Conservation (phyloP, 495 filamentous ascomycete species). For the Aspergillus sclerotiicarbonarius region DNA sequence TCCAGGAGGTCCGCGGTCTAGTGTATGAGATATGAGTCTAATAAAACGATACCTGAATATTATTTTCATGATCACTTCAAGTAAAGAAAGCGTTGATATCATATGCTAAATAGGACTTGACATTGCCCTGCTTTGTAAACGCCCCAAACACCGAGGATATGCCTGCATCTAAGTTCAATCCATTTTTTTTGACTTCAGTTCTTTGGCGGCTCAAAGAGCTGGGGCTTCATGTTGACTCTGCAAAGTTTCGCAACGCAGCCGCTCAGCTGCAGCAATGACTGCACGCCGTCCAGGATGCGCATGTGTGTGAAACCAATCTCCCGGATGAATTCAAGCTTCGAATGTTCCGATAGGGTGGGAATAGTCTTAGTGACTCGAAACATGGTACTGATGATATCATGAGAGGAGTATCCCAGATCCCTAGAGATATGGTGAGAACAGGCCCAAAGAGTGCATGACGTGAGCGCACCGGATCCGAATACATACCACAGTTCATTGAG, state of each 20-base stretch:
- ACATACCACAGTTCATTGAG: conserved; percentile 85
- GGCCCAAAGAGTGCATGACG: not conserved
- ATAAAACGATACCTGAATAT: not conserved
- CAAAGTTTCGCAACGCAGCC: conserved; percentile 87
- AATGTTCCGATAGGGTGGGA: conserved; percentile 82
- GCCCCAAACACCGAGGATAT: conserved; percentile 19
- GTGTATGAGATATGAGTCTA: not conserved
- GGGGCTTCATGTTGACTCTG: conserved; percentile 92
- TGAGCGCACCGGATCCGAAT: not conserved
- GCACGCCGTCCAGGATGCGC: conserved; percentile 95
- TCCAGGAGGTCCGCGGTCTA: not conserved
- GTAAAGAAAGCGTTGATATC: not conserved
- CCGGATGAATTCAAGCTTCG: conserved; percentile 92
- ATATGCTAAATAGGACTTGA: conserved; percentile 2
- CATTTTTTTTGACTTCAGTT: conserved; percentile 21
- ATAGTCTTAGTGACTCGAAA: conserved; percentile 97
- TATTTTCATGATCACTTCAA: not conserved
- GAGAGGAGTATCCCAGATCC: conserved; percentile 86
- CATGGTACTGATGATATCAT: conserved; percentile 99
- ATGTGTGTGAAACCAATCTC: conserved; percentile 99
- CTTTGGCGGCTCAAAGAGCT: conserved; percentile 65
- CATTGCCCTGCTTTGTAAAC: conserved; percentile 6
- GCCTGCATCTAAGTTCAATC: conserved; percentile 1
- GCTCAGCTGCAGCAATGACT: conserved; percentile 88
- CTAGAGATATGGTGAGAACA: conserved; percentile 30